phyloP scores from a whole-genome alignment of 1,284 basidiomycete genomes.

The Tilletia walkeri region DNA sequence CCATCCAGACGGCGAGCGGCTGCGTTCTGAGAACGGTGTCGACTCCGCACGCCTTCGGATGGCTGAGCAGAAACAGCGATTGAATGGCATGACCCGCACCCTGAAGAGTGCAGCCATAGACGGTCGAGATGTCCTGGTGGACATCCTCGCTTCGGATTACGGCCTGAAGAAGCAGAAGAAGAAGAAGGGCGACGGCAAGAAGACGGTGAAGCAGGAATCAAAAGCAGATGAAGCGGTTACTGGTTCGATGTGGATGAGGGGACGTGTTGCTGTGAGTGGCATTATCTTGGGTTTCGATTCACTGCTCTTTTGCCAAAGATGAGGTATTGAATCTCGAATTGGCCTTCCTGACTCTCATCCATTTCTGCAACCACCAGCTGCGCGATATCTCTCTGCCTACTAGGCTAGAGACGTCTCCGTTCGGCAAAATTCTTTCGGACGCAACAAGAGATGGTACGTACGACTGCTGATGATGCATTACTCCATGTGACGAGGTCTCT shows the following conservation, averaged over 20 bases:
- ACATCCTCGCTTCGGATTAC: conserved; percentile 11
- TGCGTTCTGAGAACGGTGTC: no score
- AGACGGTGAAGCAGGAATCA: no score
- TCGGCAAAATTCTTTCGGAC: background rate
- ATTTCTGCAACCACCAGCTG: no score
- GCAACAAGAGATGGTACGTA: background rate
- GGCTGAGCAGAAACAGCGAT: background rate
- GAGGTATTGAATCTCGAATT: no score
- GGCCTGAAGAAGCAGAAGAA: background rate
- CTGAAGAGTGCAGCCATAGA: background rate
- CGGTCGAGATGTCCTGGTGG: background rate
- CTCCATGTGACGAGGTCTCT: no score
- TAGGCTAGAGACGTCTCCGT: background rate
- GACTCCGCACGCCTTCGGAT: background rate
- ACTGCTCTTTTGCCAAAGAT: no score
- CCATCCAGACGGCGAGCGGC: background rate
- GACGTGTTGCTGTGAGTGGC: conserved; percentile 5
- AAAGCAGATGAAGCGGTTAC: background rate
- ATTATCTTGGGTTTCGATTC: no score
- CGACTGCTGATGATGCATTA: no score
- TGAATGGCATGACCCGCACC: background rate
- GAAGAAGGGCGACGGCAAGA: background rate
- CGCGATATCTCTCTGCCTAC: no score
- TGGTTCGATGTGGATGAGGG: background rate
- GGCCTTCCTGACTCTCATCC: no score